phyloP scores from a whole-genome alignment of 1,284 basidiomycete species.

The Exobasidium cylindrosporum region DNA sequence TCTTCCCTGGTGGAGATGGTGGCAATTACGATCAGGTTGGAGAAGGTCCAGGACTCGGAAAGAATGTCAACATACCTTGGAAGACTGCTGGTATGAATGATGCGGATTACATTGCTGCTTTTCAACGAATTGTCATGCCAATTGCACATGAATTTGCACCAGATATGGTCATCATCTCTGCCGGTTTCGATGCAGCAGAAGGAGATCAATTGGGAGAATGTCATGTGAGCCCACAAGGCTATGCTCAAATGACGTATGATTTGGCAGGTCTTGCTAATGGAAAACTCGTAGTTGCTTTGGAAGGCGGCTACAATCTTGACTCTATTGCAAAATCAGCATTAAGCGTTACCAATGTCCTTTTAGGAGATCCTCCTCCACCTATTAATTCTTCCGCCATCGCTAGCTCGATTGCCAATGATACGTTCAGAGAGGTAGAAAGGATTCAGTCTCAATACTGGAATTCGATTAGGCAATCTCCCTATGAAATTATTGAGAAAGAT shows the following conservation, averaged over 20 bases:
- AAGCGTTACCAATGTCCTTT: conserved; percentile 77
- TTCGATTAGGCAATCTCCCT: conserved; percentile 59
- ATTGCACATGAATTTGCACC: conserved; percentile 94
- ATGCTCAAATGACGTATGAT: conserved; percentile 98
- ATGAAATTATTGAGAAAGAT: conserved; percentile 8
- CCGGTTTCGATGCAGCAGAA: conserved; percentile 93
- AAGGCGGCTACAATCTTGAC: conserved; percentile 94
- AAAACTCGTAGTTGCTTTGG: conserved; percentile 84
- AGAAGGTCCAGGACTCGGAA: conserved; percentile 68
- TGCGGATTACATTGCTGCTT: conserved; percentile 93
- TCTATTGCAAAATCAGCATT: conserved; percentile 82
- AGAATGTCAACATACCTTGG: conserved; percentile 95
- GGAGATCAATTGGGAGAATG: conserved; percentile 90
- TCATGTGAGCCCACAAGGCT: conserved; percentile 85
- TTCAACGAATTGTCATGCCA: conserved; percentile 93
- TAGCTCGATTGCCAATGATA: conserved; percentile 78
- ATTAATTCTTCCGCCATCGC: conserved; percentile 62
- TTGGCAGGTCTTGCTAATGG: conserved; percentile 84
- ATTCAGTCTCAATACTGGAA: conserved; percentile 90
- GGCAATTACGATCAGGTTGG: conserved; percentile 83
- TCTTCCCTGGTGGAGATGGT: conserved; percentile 89
- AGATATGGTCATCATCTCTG: conserved; percentile 93
- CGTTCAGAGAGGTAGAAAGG: conserved; percentile 78
- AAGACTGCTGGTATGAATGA: conserved; percentile 82
- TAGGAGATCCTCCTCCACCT: conserved; percentile 79